Base-by-base conservation (phyloP, 2,329 filamentous ascomycete species). In the Chaetomium olivaceum region DNA sequence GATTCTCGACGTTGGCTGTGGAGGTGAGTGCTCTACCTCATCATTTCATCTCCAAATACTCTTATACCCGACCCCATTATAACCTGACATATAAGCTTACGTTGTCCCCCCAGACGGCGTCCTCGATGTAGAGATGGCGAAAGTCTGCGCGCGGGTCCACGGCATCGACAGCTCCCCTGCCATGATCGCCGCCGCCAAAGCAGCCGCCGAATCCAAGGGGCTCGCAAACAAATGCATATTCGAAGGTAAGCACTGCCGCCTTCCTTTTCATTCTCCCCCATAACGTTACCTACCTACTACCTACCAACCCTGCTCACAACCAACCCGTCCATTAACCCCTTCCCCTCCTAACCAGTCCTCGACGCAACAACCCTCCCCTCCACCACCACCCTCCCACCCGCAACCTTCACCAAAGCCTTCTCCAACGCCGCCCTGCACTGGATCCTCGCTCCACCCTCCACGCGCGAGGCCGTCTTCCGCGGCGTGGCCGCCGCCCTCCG, bases 341-440 rank as follows among this genome's bases (percentile, higher is more conserved):
- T 19, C 56, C 1, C 21, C 21, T 11, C 8, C 46, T n/a, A 14
- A 5, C 9, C 27, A 85, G 83, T 82, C 33, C 62, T 81, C 64
- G 82, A 86, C 72, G 81, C 79, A 7, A 81, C 79, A 1, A 68
- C 77, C 9, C 75, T 85, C 23, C 58, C 73, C 51, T 70, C 71
- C 19, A 71, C 73, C 11, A 69, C 76, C 1, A 66, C 73, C 46
- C 74, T 83, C 2, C 78, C 81, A 65, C 68, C 69, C 2, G 76
- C 69, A 4, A 67, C 69, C 5, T 85, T 80, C 74, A 81, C 73
- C 67, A 89, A 89, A 72, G 82, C 81, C 71, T 90, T 90, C 74
- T 89, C 86, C 63, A 89, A 89, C 71, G 87, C 87, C 0, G 87
- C 87, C 0, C 79, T 90, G 74, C 86, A 89, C 76, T 90, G 87